Percentiles rank a stretch among this genome's conserved stretches.
These are phyloP conservation scores for Piloderma croceum DNA, from an alignment of 768 basidiomycete genomes.

Conservation along the genomic window DNA sequence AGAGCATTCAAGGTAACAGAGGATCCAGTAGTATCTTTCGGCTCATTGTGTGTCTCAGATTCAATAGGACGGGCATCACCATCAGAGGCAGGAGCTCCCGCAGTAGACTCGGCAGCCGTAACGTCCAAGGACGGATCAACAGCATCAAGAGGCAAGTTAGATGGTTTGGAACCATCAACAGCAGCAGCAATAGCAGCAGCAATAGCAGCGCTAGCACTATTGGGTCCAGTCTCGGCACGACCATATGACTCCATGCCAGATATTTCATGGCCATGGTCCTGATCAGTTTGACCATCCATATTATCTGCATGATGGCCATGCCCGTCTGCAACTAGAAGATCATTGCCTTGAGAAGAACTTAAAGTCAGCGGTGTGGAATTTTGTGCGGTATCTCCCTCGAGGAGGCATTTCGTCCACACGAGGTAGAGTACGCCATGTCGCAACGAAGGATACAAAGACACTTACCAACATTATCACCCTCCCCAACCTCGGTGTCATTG, in stretches of 20 bases:
- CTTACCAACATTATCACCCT: conserved; percentile 48
- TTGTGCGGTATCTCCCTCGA: conserved; percentile 38
- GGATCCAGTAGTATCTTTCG: too few species aligned
- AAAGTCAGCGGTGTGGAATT: conserved; percentile 59
- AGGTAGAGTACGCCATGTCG: conserved; percentile 25
- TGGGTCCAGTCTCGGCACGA: too few species aligned
- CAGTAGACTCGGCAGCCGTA: conserved; percentile 9
- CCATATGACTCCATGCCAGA: too few species aligned
- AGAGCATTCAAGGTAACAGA: conserved; percentile 39
- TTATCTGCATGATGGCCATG: conserved; percentile 28
- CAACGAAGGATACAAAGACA: conserved; percentile 29
- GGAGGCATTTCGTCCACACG: conserved; percentile 45
- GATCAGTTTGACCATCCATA: conserved; percentile 15
- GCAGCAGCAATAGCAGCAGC: conserved; percentile 18
- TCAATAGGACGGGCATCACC: conserved; percentile 26
- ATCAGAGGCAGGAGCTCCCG: conserved; percentile 12
- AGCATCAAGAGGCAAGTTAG: neutral
- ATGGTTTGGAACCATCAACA: conserved; percentile 8
- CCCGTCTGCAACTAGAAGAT: conserved; percentile 35
- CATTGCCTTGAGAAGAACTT: conserved; percentile 38
- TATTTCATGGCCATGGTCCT: conserved; percentile 12
- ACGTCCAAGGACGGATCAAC: conserved; percentile 14
- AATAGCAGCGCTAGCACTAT: too few species aligned
- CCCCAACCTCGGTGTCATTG: conserved; percentile 26
- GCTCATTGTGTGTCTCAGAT: too few species aligned